Percentiles rank a stretch among this genome's conserved stretches.
phyloP scores from a whole-genome alignment of 371 early-diverging fungal species.

The Apophysomyces sp. region DNA sequence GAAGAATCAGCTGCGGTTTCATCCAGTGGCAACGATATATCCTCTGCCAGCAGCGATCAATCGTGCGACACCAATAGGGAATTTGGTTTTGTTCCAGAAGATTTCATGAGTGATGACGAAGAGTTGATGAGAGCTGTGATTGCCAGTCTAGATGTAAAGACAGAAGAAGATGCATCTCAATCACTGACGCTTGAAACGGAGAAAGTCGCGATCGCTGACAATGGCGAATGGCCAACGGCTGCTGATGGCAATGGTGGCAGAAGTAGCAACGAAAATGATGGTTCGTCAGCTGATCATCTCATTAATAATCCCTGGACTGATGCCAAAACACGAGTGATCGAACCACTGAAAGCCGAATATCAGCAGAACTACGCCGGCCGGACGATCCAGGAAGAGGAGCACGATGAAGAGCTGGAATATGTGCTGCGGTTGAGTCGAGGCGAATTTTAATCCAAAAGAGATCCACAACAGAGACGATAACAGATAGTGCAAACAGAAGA shows the following conservation, averaged over 20 bases:
- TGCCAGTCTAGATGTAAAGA: slow-evolving; percentile 31
- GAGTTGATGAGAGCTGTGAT: slow-evolving; percentile 44
- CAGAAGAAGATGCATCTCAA: slow-evolving; percentile 2
- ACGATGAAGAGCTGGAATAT: slow-evolving; percentile 44
- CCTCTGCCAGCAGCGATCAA: background rate
- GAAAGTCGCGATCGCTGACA: background rate
- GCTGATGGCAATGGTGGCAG: background rate
- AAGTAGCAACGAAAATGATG: background rate
- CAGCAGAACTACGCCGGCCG: background rate
- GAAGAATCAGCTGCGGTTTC: slow-evolving; percentile 7
- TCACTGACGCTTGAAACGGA: background rate
- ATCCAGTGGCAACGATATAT: background rate
- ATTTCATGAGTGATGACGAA: slow-evolving; percentile 38
- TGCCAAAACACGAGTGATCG: slow-evolving; percentile 9
- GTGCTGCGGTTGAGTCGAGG: slow-evolving; percentile 40
- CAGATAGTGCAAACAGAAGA: too few relatives aligned
- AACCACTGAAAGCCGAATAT: background rate
- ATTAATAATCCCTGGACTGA: slow-evolving; percentile 6
- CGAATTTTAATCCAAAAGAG: slow-evolving; percentile 23
- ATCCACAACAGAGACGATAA: too few relatives aligned
- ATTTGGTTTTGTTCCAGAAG: slow-evolving; percentile 1
- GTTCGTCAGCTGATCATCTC: background rate
- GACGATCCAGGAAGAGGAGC: slow-evolving; percentile 18
- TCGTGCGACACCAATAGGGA: background rate
- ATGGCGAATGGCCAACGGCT: slow-evolving; percentile 12